A percentile compares a stretch with the other conserved stretches of the same genome.
phyloP scores from a whole-genome alignment of 768 basidiomycete genomes.

The Kwoniella pini region DNA sequence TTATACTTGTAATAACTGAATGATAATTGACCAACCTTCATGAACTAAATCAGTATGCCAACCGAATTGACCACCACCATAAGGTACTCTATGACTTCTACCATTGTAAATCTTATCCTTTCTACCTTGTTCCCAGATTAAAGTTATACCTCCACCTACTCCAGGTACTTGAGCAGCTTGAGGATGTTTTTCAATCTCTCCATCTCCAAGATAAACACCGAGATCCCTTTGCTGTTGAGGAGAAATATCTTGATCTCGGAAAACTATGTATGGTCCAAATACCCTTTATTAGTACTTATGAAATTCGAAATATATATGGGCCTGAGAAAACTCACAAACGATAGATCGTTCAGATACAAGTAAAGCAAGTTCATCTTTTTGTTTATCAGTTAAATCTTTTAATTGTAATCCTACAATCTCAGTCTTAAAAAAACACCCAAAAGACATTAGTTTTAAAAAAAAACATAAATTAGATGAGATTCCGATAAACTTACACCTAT shows the following conservation, averaged over 20 bases:
- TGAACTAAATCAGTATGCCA: slow-evolving; percentile 51
- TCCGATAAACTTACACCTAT: slow-evolving; percentile 58
- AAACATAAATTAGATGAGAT: no score
- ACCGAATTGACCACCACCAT: slow-evolving; percentile 35
- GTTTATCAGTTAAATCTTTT: slow-evolving; percentile 63
- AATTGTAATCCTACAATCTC: slow-evolving; percentile 74
- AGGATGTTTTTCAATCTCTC: slow-evolving; percentile 54
- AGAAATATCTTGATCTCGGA: slow-evolving; percentile 54
- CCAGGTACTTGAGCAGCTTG: slow-evolving; percentile 53
- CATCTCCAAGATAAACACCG: slow-evolving; percentile 47
- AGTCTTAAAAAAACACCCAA: no score
- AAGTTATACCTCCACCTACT: slow-evolving; percentile 39
- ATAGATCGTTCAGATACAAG: slow-evolving; percentile 45
- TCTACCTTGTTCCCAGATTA: slow-evolving; percentile 49
- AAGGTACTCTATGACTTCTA: slow-evolving; percentile 33
- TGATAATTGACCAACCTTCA: slow-evolving; percentile 28
- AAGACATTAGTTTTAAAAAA: neutral
- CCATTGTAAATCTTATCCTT: slow-evolving; percentile 22
- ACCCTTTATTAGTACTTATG: neutral
- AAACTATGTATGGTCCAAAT: slow-evolving; percentile 28
- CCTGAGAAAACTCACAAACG: slow-evolving; percentile 43
- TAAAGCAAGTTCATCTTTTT: slow-evolving; percentile 70
- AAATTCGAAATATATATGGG: no score
- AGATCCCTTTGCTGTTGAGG: slow-evolving; percentile 50
- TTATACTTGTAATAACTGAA: neutral